Base-by-base conservation (phyloP, 176 grass and related monocot genomes). In the Pontederia paniculata region DNA sequence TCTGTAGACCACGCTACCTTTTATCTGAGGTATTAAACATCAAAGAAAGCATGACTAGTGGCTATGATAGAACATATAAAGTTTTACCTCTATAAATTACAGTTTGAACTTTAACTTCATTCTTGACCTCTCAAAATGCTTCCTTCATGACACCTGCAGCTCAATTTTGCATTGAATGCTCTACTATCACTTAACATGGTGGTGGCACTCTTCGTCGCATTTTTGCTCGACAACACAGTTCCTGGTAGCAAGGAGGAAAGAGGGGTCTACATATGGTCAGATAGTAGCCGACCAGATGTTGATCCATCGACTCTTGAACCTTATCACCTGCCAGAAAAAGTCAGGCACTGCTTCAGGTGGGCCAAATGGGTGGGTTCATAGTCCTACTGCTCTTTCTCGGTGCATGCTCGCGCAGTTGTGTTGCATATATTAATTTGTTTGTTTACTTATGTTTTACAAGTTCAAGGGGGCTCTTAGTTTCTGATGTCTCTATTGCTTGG, bases 211-310 rank as follows among this genome's bases (percentile, higher is more conserved):
- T 44, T 97, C n/a, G 83, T 97, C 41, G 83, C 83, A 9, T 66
- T 97, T 70, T 68, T 97, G 48, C 83, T 97, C 2, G 93, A 97
- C 55, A 88, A 98, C 77, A 91, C 93, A 0, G 86, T 91, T 44
- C 86, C 93, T 10, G 86, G 93, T 19, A 87, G 77, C 77, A 88
- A 66, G 72, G 80, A 98, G 28, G 93, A 91, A 67, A 81, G 93
- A 42, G 93, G 93, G 12, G 86, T 98, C 14, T 98, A 98, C 64
- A 91, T 98, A 63, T 98, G 93, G 93, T 88, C 93, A 52, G 80
- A 91, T 65, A 80, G 75, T 12, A 84, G 21, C n/a, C 74, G 58
- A 8, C 72, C 82, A 16, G 86, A 98, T 57, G 62, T 71, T 10
- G 93, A 98, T 51, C 77, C 83, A 42, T 70, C 72, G 14, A 77